phyloP scores from a whole-genome alignment of 768 basidiomycete species.

The Neoboletus magnificus region DNA sequence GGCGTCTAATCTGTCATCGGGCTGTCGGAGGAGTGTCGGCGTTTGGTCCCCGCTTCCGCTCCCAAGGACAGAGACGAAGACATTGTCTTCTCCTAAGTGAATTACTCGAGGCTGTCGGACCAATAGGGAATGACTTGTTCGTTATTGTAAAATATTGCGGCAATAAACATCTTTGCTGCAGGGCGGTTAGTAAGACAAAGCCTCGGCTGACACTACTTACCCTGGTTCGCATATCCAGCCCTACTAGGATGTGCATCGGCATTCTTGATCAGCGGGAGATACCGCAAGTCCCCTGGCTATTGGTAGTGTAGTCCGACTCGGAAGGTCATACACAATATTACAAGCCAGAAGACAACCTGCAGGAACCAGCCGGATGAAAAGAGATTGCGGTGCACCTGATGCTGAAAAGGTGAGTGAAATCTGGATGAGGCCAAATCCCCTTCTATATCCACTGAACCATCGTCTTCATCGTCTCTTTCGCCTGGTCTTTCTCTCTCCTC shows the following conservation, averaged over 20 bases:
- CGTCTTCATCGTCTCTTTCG: background rate
- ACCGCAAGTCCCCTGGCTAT: slow-evolving; percentile 10
- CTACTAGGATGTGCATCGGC: slow-evolving; percentile 13
- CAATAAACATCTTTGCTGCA: slow-evolving; percentile 19
- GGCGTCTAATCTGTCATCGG: slow-evolving; percentile 6
- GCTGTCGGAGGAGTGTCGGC: slow-evolving; percentile 8
- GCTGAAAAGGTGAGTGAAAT: background rate
- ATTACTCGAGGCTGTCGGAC: slow-evolving; percentile 34
- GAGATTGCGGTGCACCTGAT: background rate
- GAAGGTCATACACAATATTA: background rate
- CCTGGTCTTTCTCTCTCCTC: background rate
- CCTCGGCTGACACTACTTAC: background rate
- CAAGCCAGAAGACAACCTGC: slow-evolving; percentile 7
- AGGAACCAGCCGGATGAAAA: background rate
- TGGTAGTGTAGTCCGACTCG: slow-evolving; percentile 3
- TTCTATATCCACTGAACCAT: background rate
- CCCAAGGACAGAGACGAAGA: slow-evolving; percentile 43
- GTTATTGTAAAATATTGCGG: slow-evolving; percentile 41
- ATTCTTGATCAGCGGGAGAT: slow-evolving; percentile 10
- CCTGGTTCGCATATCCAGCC: slow-evolving; percentile 14
- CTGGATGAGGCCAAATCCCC: background rate
- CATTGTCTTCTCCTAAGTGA: slow-evolving; percentile 39
- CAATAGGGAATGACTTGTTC: slow-evolving; percentile 38
- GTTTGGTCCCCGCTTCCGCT: slow-evolving; percentile 28
- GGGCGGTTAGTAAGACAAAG: background rate